Base-by-base conservation (phyloP, 1,284 basidiomycete genomes). In the Trametes polyzona region DNA sequence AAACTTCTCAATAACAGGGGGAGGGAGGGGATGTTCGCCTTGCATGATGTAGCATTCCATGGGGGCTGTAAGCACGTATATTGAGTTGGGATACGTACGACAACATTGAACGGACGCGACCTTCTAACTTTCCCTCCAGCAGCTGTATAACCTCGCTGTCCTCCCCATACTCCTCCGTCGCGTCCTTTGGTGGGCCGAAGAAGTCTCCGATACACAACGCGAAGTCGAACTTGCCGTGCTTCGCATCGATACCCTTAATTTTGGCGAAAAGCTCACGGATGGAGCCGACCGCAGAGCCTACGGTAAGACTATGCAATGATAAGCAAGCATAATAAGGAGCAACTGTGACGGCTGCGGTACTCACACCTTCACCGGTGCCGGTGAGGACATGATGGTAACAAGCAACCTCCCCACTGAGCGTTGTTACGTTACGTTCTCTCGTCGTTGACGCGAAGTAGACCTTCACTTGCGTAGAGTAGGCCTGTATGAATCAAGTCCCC, bases 221-320 rank as follows among this genome's bases (percentile, higher is more conserved):
- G 33, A 95, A 83, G 66, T 95, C 89, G 70, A 99, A 99, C 66
- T 93, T 94, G 53, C 96, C 96, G 74, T 98, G 92, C 73, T 98
- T 98, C 55, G 84, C 79, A 75, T 99, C 87, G 67, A 98, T 96
- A 19, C 86, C 79, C 50, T 85, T 86, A 62, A 97, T 83, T 78
- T 97, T 98, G 52, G 83, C 71, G 65, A 93, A 88, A 16, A 97
- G 77, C 14, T 87, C 83, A 37, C 76, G 73, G 64, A 98, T 84
- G 0, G 84, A 83, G 12, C 94, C 94, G n/a, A 81, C 76, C 12
- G 92, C 87, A 33, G 95, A 87, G 2, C 96, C 96, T 39, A 97
- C 87, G 7, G 93, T 88, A 52, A 98, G 81, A 64, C 95, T 96
- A 27, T 2, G 21, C 5, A 7, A 4, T 16, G 8, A 17, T 24